Evolutionary conservation across 192 early-diverging fungal species (phyloP).

Genomic region (Coemansia pectinata): DNA sequence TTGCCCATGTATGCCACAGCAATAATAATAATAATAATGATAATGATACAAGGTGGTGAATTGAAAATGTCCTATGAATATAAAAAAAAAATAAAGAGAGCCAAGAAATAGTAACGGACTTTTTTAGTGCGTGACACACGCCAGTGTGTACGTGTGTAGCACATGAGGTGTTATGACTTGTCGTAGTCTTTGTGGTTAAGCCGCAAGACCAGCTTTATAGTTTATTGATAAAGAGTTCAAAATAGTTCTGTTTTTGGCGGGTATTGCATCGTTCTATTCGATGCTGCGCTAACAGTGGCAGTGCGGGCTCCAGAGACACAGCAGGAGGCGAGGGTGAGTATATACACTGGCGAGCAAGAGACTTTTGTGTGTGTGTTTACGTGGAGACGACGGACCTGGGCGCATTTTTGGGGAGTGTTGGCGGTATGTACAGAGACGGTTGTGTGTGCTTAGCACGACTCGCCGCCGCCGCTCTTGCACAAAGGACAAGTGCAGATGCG

Average conservation of each 20-base stretch:
- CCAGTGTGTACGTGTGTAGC: neutral
- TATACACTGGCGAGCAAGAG: neutral
- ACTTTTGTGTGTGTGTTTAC: neutral
- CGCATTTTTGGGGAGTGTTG: neutral
- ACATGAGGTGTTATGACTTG: neutral
- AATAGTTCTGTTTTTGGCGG: neutral
- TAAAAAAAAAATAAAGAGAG: neutral
- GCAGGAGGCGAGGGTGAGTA: neutral
- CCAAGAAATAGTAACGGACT: neutral
- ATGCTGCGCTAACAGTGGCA: neutral
- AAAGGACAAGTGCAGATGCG: constrained; percentile 36
- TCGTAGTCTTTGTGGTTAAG: no score
- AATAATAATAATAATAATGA: neutral
- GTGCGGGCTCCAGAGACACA: neutral
- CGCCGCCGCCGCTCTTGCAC: constrained; percentile 18
- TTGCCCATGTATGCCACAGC: neutral
- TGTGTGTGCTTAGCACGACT: constrained; percentile 3
- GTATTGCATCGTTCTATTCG: neutral
- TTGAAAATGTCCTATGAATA: neutral
- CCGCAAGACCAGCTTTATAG: neutral
- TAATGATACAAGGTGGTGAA: neutral
- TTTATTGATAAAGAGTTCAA: neutral
- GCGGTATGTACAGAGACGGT: constrained; percentile 10
- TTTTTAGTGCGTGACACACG: neutral
- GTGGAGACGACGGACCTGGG: neutral